Base-by-base conservation (phyloP, 768 basidiomycete genomes). In the Xerocomellus chrysenteron region DNA sequence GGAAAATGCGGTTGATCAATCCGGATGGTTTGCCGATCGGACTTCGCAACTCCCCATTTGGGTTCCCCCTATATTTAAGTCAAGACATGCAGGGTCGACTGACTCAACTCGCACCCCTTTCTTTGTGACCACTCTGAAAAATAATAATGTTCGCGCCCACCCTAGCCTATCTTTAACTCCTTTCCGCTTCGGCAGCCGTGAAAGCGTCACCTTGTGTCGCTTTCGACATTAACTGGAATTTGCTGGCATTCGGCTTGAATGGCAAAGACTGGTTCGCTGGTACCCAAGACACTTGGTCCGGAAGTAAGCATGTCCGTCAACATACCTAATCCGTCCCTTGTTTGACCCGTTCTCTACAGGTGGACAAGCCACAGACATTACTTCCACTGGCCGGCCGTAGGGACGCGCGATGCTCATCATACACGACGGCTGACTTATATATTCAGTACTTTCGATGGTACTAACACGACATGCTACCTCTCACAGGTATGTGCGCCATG, bases 181-280 rank as follows among this genome's bases (percentile, higher is more conserved):
- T 78, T 54, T 73, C 72, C 50, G 63, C 70, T 48, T 67, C 73
- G 13, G 55, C 65, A 9, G 55, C 68, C 39, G 75, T 77, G 56
- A 68, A 64, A 35, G 74, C 78, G 2, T 72, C 74, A 17, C 78
- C 85, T 3, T 96, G 94, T 68, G 77, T 93, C 39, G 81, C 87
- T 21, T 94, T 95, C 67, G 94, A 96, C 67, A 65, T 78, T 41
- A 76, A 73, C 63, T 94, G 87, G 85, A 92, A 95, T 71, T 80
- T 98, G 50, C 83, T 92, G 50, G 90, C 87, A 21, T 92, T 98
- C 68, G 91, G 90, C 52, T 82, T 92, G 58, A 82, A 86, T 54
- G 87, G 85, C 56, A 87, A 90, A 65, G 94, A 97, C 72, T 94
- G 88, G 76, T 85, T 82, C 62, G 85, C 90, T 48, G 91, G 93